These are phyloP conservation scores for Brassica incana DNA, from an alignment of 345 rosid species.

Conservation along the genomic window DNA sequence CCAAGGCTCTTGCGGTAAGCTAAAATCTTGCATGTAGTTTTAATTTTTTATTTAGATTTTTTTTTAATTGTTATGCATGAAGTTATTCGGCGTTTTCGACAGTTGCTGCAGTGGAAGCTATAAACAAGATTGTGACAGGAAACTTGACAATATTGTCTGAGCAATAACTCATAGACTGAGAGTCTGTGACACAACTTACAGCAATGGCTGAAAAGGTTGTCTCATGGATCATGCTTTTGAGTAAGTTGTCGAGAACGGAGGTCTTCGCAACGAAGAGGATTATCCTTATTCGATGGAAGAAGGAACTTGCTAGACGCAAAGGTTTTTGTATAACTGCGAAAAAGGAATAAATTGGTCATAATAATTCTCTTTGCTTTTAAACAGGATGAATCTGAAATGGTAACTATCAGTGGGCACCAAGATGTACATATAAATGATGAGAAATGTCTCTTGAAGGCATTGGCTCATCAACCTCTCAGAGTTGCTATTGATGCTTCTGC, in stretches of 20 bases:
- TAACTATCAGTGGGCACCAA: slow-evolving; percentile 49
- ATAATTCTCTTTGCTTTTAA: not conserved
- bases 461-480: slow-evolving; percentile 74
- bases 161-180: slow-evolving; percentile 88
- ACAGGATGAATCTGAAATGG: slow-evolving; percentile 55
- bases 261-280: not conserved
- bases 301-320: not conserved
- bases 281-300: slow-evolving; percentile 47
- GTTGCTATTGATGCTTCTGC: slow-evolving; percentile 81
- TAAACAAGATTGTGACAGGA: slow-evolving; percentile 72
- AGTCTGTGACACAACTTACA: slow-evolving; percentile 24
- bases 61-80: slow-evolving; percentile 42
- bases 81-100: slow-evolving; percentile 95
- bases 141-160: slow-evolving; percentile 67
- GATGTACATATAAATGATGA: slow-evolving; percentile 65
- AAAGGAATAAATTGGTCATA: not conserved
- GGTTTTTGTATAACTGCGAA: not conserved
- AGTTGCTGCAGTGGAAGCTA: slow-evolving; percentile 75
- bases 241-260: slow-evolving; percentile 51
- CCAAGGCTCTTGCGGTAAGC: slow-evolving; percentile 72
- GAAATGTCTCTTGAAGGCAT: slow-evolving; percentile 60
- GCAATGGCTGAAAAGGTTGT: slow-evolving; percentile 66
- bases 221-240: slow-evolving; percentile 70
- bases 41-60: no score
- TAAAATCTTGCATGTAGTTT: not conserved